phyloP scores from a whole-genome alignment of 306 rosid genomes.

The Malus sylvestris region DNA sequence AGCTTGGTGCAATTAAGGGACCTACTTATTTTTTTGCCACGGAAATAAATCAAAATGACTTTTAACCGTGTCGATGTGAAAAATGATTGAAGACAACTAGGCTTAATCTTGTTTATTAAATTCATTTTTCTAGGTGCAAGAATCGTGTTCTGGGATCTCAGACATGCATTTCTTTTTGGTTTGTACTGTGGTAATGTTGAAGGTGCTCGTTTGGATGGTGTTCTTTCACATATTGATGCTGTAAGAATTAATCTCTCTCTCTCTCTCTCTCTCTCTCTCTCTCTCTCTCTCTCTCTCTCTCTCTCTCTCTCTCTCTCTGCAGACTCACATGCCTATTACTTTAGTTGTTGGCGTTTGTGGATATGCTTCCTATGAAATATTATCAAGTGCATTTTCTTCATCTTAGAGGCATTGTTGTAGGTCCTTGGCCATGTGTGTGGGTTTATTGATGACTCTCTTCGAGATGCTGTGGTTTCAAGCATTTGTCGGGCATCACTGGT shows the following conservation, averaged over 20 bases:
- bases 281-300: not conserved
- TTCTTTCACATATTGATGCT: slow-evolving; percentile 35
- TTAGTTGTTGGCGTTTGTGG: not conserved
- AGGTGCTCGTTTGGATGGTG: slow-evolving; percentile 39
- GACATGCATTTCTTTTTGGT: slow-evolving; percentile 25
- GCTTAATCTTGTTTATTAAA: not conserved
- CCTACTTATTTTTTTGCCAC: not conserved
- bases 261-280: not conserved
- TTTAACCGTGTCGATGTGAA: not conserved
- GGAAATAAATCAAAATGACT: not conserved
- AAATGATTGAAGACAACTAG: not conserved
- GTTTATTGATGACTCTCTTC: slow-evolving; percentile 35
- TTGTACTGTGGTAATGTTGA: slow-evolving; percentile 45
- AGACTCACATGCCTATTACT: not conserved
- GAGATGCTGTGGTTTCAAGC: slow-evolving; percentile 44
- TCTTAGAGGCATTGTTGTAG: slow-evolving; percentile 17
- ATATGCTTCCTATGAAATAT: slow-evolving; percentile 2
- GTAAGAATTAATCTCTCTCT: slow-evolving; percentile 24
- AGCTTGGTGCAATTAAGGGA: not conserved
- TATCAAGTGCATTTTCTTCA: slow-evolving; percentile 1
- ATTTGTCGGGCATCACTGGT: slow-evolving; percentile 50
- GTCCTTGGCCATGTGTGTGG: slow-evolving; percentile 42
- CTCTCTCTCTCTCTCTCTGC: not conserved
- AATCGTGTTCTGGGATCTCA: slow-evolving; percentile 50
- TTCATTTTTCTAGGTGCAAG: slow-evolving; percentile 37